Evolutionary conservation across 1,139 yeast species (phyloP).

Genomic region (Casaregolazyma lundiana): DNA sequence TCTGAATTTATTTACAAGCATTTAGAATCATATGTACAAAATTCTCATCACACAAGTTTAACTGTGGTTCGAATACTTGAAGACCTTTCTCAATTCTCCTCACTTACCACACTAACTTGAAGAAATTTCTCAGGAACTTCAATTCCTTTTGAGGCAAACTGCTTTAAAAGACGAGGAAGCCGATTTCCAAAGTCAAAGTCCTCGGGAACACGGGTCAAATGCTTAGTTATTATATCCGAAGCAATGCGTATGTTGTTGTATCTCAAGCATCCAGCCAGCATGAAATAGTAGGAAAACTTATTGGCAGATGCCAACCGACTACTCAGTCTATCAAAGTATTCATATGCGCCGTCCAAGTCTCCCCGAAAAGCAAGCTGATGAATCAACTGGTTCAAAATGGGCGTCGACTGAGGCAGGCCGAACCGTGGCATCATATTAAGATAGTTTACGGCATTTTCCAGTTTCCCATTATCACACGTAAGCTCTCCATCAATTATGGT

Average conservation of each 20-base stretch:
- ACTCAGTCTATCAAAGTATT: conserved; percentile 36
- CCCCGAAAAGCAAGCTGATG: conserved; percentile 42
- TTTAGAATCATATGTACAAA: not conserved
- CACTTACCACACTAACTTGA: not conserved
- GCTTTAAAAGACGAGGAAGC: conserved; percentile 9
- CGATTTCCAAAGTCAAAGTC: conserved; percentile 12
- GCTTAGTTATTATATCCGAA: conserved; percentile 6
- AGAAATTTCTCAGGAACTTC: conserved; percentile 10
- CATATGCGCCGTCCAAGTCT: conserved; percentile 38
- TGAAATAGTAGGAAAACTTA: conserved; percentile 52
- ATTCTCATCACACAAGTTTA: too few relatives aligned
- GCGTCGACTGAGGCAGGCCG: conserved; percentile 39
- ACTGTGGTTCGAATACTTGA: too few relatives aligned
- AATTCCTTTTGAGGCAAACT: conserved; percentile 5
- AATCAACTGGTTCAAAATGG: conserved; percentile 60
- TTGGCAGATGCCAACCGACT: conserved; percentile 42
- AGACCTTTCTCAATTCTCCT: too few relatives aligned
- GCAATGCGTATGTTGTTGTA: conserved; percentile 36
- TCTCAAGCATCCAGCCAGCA: conserved; percentile 44
- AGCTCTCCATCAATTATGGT: conserved; percentile 59
- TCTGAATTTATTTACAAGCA: not conserved
- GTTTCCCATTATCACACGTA: conserved; percentile 39
- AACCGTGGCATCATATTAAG: conserved; percentile 43
- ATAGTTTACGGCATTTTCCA: conserved; percentile 44
- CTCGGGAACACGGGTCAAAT: conserved; percentile 2